Evolutionary conservation across 352 stramenopile genomes (phyloP).

Genomic region (Globisporangium sylvaticum): DNA sequence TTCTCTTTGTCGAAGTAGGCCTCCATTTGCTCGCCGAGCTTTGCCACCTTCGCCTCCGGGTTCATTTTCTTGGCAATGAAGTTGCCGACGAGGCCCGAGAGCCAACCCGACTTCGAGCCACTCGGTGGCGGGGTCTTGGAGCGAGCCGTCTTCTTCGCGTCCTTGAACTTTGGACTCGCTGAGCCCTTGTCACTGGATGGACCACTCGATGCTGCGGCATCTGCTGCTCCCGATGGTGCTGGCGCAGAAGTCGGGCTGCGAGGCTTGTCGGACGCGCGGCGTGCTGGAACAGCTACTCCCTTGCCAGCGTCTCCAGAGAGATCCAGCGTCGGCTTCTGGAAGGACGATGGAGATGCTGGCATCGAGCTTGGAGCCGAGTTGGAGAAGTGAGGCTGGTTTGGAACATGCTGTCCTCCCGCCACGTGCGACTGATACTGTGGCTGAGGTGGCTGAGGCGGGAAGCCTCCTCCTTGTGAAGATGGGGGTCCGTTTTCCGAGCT

Average conservation of each 20-base stretch:
- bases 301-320: conserved; percentile 39
- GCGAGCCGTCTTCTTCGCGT: conserved; percentile 48
- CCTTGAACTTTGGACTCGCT: conserved; percentile 62
- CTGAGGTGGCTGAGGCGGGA: conserved; percentile 11
- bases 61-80: conserved; percentile 81
- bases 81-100: conserved; percentile 36
- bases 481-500: conserved; percentile 8
- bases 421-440: conserved; percentile 26
- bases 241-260: conserved; percentile 9
- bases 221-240: neutral
- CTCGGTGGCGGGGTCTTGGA: conserved; percentile 83
- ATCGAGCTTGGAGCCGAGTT: conserved; percentile 19
- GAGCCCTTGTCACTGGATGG: conserved; percentile 73
- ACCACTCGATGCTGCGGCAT: conserved; percentile 16
- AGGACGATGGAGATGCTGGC: conserved; percentile 18
- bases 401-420: neutral
- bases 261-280: conserved; percentile 8
- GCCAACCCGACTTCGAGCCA: conserved; percentile 57
- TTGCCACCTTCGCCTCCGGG: conserved; percentile 76
- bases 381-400: conserved; percentile 12
- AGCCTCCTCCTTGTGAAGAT: conserved; percentile 6
- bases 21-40: conserved; percentile 74
- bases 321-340: conserved; percentile 42
- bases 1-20: conserved; percentile 79
- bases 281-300: conserved; percentile 10